Base-by-base conservation (phyloP, 257 asterid genomes). In the Verbena officinalis region DNA sequence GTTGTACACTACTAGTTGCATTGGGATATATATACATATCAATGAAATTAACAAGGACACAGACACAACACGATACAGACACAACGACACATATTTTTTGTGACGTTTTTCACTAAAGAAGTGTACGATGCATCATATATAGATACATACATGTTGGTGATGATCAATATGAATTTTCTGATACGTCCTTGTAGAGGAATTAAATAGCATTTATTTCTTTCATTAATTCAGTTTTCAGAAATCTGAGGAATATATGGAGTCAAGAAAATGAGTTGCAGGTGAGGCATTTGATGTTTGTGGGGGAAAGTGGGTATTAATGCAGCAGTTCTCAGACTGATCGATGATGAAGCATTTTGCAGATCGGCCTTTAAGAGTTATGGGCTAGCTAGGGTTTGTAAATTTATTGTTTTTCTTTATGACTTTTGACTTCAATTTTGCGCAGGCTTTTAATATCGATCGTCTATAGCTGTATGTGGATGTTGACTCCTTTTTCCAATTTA, bases 361-460 rank as follows among this genome's bases (percentile, higher is more conserved):
- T 43, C 57, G 30, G 63, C 67, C 65, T 68, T 71, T 40, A 59
- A 52, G 81, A 72, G 83, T 77, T 31, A 83, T 73, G 85, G 80
- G 77, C 73, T 80, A 79, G 77, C 73, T 80, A 79, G 86, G 86
- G 79, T 71, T 82, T 74, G n/a, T 36, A 62, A 7, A 8, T 75
- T 74, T 39, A 34, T 39, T 42, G 38, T 69, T 15, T 38, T 61
- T 13, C 20, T 17, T 0, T 24, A 15, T 67, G 65, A 27, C 73
- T 67, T 75, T 72, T 70, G 71, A 72, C 78, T 71, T 80, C 42
- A 83, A 71, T 78, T 73, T 78, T 42, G 42, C 77, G 85, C 86
- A 81, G 93, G 80, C 90, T 78, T 84, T 72, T 46, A 61, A 61
- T 64, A 68, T 73, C 74, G 81, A 68, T 51, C 55, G 31, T 67